phyloP scores from a whole-genome alignment of 1,284 basidiomycete species.

The Sporisorium exsertum region DNA sequence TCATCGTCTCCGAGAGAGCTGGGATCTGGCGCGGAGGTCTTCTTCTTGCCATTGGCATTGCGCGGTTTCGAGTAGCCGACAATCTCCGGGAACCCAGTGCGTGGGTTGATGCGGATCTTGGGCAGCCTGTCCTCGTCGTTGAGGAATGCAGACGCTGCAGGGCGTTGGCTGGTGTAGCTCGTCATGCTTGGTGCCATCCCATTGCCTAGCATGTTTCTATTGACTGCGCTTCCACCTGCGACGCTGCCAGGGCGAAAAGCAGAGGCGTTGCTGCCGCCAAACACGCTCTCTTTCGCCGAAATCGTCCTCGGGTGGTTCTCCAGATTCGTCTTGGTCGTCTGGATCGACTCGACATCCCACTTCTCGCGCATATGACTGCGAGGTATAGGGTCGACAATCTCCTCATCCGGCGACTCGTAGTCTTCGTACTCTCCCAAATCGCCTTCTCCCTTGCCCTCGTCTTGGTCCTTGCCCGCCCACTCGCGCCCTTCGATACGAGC shows the following conservation, averaged over 20 bases:
- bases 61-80: conserved; percentile 57
- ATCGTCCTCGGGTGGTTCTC: conserved; percentile 67
- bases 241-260: conserved; percentile 37
- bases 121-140: conserved; percentile 53
- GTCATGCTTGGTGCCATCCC: conserved; percentile 47
- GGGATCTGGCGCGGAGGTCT: neutral
- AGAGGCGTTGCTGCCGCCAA: conserved; percentile 42
- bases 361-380: conserved; percentile 57
- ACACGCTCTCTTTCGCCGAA: conserved; percentile 54
- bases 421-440: conserved; percentile 81
- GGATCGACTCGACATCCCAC: conserved; percentile 68
- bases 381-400: conserved; percentile 47
- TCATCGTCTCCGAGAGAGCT: conserved; percentile 17
- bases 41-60: conserved; percentile 22
- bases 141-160: conserved; percentile 34
- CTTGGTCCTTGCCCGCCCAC: conserved; percentile 39
- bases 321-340: conserved; percentile 66
- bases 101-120: conserved; percentile 59
- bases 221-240: conserved; percentile 15
- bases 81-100: conserved; percentile 63
- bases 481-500: conserved; percentile 53
- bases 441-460: conserved; percentile 71
- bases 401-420: conserved; percentile 76
- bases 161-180: conserved; percentile 35
- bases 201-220: conserved; percentile 30